These are phyloP conservation scores for Stephania cephalantha DNA, from an alignment of 164 flowering plant genomes.

Conservation along the genomic window DNA sequence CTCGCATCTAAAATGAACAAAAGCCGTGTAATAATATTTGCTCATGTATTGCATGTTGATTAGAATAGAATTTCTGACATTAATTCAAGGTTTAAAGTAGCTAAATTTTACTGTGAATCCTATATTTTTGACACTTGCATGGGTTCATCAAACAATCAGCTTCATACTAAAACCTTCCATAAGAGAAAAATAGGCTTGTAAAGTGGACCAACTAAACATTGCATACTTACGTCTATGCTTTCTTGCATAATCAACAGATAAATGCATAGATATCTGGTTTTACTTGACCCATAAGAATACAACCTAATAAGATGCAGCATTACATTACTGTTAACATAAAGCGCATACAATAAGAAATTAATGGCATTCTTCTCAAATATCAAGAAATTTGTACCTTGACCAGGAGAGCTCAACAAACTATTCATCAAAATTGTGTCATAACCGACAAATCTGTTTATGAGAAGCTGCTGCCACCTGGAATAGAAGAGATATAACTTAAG, in stretches of 20 bases:
- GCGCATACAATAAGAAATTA: neutral
- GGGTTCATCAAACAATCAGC: neutral
- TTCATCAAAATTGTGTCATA: constrained; percentile 96
- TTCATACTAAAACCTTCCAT: neutral
- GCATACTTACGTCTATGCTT: neutral
- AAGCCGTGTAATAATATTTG: too few species aligned
- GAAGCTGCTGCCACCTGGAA: constrained; percentile 92
- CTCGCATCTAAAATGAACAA: too few species aligned
- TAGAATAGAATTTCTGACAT: too few species aligned
- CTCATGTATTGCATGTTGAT: too few species aligned
- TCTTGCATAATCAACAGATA: neutral
- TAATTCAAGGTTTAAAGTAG: too few species aligned
- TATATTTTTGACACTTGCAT: neutral
- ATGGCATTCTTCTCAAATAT: neutral
- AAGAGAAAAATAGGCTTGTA: neutral
- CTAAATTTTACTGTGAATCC: too few species aligned
- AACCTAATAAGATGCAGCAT: neutral
- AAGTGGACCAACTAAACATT: neutral
- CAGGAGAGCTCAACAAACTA: constrained; percentile 73
- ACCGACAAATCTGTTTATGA: constrained; percentile 87
- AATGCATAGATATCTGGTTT: neutral
- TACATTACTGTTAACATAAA: neutral
- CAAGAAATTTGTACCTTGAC: constrained; percentile 51
- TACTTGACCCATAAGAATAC: neutral
- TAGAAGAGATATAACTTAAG: neutral